Evolutionary conservation across 768 basidiomycete genomes (phyloP).

Genomic region (Mycena venus): DNA sequence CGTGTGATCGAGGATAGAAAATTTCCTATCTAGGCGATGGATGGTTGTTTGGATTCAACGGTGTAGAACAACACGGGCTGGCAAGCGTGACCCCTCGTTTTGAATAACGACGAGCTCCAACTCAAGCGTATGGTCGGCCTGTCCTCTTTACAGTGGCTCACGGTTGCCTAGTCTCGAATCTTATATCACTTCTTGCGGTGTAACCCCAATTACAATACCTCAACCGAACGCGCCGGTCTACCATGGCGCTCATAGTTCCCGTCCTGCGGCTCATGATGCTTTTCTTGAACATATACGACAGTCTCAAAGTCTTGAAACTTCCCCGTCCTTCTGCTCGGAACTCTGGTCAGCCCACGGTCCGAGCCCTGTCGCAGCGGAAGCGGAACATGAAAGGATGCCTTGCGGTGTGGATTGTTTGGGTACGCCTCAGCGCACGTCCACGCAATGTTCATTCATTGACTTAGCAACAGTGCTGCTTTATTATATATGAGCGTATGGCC

Average conservation of each 20-base stretch:
- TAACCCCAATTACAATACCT: background rate
- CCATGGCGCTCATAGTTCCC: slow-evolving; percentile 79
- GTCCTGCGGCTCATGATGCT: slow-evolving; percentile 77
- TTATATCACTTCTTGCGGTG: background rate
- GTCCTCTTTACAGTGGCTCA: background rate
- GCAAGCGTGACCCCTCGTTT: background rate
- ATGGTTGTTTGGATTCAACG: slow-evolving; percentile 2
- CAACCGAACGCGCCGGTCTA: background rate
- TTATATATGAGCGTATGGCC: slow-evolving; percentile 73
- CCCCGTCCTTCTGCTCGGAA: slow-evolving; percentile 69
- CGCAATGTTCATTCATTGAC: slow-evolving; percentile 17
- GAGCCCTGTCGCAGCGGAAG: slow-evolving; percentile 82
- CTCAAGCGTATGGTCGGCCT: slow-evolving; percentile 10
- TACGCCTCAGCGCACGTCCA: slow-evolving; percentile 48
- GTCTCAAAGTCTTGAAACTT: slow-evolving; percentile 84
- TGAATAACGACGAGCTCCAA: background rate
- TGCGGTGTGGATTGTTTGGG: slow-evolving; percentile 91
- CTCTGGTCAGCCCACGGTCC: slow-evolving; percentile 72
- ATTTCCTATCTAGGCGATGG: background rate
- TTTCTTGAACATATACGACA: slow-evolving; percentile 85
- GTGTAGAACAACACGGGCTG: background rate
- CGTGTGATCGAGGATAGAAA: background rate
- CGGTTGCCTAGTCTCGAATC: background rate
- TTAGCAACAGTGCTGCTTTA: slow-evolving; percentile 70
- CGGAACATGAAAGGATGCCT: slow-evolving; percentile 89